phyloP scores from a whole-genome alignment of 179 eudicot genomes.

The Dionaea muscipula region DNA sequence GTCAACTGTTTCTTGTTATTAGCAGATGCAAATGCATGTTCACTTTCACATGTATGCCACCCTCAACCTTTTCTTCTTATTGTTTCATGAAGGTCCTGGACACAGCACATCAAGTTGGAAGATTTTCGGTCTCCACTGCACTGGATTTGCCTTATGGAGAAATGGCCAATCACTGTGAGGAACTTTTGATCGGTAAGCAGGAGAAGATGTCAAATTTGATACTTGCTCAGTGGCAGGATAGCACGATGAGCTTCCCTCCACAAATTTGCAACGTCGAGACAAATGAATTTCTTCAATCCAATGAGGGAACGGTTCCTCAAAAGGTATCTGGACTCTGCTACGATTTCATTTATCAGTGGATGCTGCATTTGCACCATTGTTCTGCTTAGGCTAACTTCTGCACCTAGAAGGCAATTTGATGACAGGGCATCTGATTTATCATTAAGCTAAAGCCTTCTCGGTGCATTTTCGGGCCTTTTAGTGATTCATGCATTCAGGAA shows the following conservation, averaged over 20 bases:
- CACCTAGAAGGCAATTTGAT: no score
- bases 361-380: no score
- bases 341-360: background rate
- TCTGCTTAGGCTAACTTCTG: no score
- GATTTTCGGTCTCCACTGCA: constrained; percentile 63
- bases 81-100: constrained; percentile 50
- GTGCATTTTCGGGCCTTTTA: no score
- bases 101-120: constrained; percentile 72
- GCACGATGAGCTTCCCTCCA: constrained; percentile 14
- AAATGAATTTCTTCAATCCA: constrained; percentile 11
- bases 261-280: constrained; percentile 20
- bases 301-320: background rate
- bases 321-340: constrained; percentile 2
- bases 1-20: no score
- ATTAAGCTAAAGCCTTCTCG: no score
- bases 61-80: background rate
- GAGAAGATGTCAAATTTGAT: constrained; percentile 67
- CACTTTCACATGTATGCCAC: background rate
- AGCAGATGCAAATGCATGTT: background rate
- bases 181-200: constrained; percentile 69
- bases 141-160: constrained; percentile 74
- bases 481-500: no score
- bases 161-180: constrained; percentile 84
- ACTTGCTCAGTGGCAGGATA: constrained; percentile 34
- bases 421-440: no score